A percentile compares a stretch with the other conserved stretches of the same genome.
Evolutionary conservation across 225 moss, liverwort and hornwort species (phyloP).

Genomic region (Polytrichum formosum): DNA sequence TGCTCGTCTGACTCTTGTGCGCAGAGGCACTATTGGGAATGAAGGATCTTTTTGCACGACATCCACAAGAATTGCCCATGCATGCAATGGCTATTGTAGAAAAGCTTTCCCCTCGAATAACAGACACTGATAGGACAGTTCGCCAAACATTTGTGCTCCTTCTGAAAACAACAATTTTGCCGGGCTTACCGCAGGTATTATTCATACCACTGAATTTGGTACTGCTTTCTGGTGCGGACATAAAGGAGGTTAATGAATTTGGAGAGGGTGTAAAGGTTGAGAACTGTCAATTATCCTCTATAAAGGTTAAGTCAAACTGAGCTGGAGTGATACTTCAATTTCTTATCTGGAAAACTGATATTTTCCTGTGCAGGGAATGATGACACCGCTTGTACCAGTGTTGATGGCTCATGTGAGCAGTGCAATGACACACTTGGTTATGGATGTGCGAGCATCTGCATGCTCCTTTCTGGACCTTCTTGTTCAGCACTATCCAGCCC

Average conservation of each 20-base stretch:
- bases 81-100: conserved; percentile 80
- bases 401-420: conserved; percentile 96
- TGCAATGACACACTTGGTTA: conserved; percentile 94
- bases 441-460: conserved; percentile 87
- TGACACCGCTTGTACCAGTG: conserved; percentile 84
- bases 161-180: conserved; percentile 73
- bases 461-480: conserved; percentile 80
- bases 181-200: conserved; percentile 76
- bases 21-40: conserved; percentile 87
- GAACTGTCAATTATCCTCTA: too few species aligned
- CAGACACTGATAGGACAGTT: conserved; percentile 79
- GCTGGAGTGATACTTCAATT: too few species aligned
- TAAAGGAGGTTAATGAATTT: too few species aligned
- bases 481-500: conserved; percentile 70
- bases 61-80: conserved; percentile 77
- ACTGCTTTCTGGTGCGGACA: too few species aligned
- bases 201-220: too few species aligned
- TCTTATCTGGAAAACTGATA: too few species aligned
- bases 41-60: conserved; percentile 72
- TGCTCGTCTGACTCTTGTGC: conserved; percentile 2
- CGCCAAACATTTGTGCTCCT: conserved; percentile 75
- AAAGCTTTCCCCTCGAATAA: conserved; percentile 81
- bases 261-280: too few species aligned
- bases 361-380: conserved; percentile 69
- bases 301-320: too few species aligned